Percentiles rank a stretch among this genome's conserved stretches.
These are phyloP conservation scores for Phytophthora pinifolia DNA, from an alignment of 352 stramenopile species.

Conservation along the genomic window DNA sequence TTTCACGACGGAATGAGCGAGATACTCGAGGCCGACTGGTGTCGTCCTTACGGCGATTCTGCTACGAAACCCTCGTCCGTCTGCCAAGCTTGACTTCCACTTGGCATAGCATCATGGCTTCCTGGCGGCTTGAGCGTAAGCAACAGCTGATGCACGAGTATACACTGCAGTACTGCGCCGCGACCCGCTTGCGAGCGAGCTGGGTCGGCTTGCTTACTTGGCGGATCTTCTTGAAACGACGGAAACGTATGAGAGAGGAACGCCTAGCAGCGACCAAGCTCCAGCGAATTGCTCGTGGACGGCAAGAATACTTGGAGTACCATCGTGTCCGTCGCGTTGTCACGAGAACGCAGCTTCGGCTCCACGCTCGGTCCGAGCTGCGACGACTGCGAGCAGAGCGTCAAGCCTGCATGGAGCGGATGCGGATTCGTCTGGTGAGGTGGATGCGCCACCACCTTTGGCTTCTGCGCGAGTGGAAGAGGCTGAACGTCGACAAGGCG, in stretches of 20 bases:
- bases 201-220: constrained; percentile 38
- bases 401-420: constrained; percentile 37
- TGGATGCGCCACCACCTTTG: constrained; percentile 54
- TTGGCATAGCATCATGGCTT: constrained; percentile 49
- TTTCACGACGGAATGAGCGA: constrained; percentile 1
- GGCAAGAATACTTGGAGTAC: constrained; percentile 25
- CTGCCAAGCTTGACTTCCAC: constrained; percentile 37
- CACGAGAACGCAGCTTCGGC: constrained; percentile 21
- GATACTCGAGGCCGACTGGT: constrained; percentile 5
- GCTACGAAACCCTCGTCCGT: constrained; percentile 48
- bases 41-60: constrained; percentile 31
- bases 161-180: constrained; percentile 42
- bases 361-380: constrained; percentile 41
- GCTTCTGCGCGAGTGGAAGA: constrained; percentile 50
- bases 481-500: constrained; percentile 42
- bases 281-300: constrained; percentile 43
- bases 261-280: constrained; percentile 44
- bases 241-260: constrained; percentile 40
- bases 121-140: constrained; percentile 49
- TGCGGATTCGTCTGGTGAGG: constrained; percentile 41
- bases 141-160: constrained; percentile 25
- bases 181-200: constrained; percentile 46
- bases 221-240: constrained; percentile 15
- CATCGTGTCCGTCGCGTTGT: constrained; percentile 6
- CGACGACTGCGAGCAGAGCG: constrained; percentile 36